Conservation (phyloP, 306 rosid species). For the Comarum palustre region DNA sequence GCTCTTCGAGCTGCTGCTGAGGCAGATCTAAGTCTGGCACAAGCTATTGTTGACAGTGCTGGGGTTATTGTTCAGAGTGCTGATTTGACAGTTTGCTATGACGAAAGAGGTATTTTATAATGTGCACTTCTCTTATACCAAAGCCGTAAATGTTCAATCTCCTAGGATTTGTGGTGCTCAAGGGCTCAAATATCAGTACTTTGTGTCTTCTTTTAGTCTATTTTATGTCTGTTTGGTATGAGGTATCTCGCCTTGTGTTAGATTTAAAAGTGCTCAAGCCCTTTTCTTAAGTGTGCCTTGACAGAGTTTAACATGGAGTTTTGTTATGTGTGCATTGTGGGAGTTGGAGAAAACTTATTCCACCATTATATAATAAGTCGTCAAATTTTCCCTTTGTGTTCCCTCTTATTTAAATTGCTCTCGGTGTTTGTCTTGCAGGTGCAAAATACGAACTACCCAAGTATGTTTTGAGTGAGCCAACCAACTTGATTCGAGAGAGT, state of each 20-base stretch:
- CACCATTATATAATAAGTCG: slow-evolving; percentile 5
- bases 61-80: slow-evolving; percentile 93
- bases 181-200: neutral
- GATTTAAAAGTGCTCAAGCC: neutral
- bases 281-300: neutral
- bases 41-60: slow-evolving; percentile 91
- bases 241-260: neutral
- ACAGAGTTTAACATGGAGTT: neutral
- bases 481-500: slow-evolving; percentile 79
- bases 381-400: slow-evolving; percentile 13
- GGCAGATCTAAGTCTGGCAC: slow-evolving; percentile 82
- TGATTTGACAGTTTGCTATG: slow-evolving; percentile 90
- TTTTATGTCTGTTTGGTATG: neutral
- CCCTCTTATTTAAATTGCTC: neutral
- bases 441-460: slow-evolving; percentile 94
- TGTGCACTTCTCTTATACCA: neutral
- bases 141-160: neutral
- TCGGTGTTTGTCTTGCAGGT: slow-evolving; percentile 48
- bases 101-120: slow-evolving; percentile 75
- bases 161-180: neutral
- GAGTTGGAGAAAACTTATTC: neutral
- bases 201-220: neutral
- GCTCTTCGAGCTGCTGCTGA: slow-evolving; percentile 98
- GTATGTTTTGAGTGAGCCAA: slow-evolving; percentile 97
- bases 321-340: neutral